phyloP scores from a whole-genome alignment of 2,329 filamentous ascomycete species.

The Beauveria scarabaeidicola region DNA sequence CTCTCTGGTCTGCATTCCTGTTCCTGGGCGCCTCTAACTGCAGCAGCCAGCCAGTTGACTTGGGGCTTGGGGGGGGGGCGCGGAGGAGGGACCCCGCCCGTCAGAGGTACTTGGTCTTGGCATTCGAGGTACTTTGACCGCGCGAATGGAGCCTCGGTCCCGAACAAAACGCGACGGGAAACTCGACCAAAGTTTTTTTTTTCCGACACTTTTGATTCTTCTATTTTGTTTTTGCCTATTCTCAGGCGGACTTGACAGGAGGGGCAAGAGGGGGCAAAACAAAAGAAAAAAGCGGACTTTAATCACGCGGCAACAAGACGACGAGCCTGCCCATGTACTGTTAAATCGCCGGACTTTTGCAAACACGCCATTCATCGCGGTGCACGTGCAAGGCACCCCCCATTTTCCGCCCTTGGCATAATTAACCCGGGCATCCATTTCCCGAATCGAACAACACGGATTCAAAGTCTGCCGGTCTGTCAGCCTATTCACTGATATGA shows the following conservation, averaged over 20 bases:
- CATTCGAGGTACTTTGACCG: conserved; percentile 1
- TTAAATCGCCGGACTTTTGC: no score
- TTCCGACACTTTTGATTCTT: not conserved
- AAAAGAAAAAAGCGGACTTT: no score
- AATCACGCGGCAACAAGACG: no score
- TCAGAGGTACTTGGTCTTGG: conserved; percentile 8
- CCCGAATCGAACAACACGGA: not conserved
- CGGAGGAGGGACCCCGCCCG: not conserved
- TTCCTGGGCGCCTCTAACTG: not conserved
- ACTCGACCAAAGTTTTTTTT: not conserved
- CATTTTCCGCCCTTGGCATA: no score
- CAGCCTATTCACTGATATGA: not conserved
- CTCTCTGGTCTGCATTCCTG: not conserved
- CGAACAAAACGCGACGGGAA: not conserved
- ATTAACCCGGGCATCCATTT: no score
- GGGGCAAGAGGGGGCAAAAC: no score
- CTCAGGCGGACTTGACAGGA: no score
- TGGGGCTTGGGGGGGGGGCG: no score
- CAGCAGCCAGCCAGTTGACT: not conserved
- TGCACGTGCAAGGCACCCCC: no score
- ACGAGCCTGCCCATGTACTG: no score
- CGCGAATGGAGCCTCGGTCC: conserved; percentile 1
- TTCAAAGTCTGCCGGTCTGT: not conserved
- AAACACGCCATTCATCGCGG: no score
- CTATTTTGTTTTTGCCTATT: not conserved